Base-by-base conservation (phyloP, 257 asterid genomes). In the Nemophila menziesii region DNA sequence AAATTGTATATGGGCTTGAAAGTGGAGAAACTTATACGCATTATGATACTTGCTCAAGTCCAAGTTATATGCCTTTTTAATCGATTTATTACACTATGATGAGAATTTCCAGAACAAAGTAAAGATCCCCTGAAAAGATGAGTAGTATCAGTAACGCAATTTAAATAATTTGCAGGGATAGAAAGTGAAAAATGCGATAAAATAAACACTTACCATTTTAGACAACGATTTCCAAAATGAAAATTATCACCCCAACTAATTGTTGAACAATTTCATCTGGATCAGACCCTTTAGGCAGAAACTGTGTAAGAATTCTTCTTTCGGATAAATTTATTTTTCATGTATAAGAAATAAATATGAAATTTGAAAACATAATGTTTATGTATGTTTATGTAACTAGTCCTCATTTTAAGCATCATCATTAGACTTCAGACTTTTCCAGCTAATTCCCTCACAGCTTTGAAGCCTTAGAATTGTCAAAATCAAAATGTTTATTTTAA, bases 141-240 rank as follows among this genome's bases (percentile, higher is more conserved):
- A n/a, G n/a, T n/a, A n/a, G n/a, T n/a, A n/a, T n/a, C n/a, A n/a
- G n/a, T n/a, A n/a, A n/a, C n/a, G n/a, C n/a, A n/a, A n/a, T n/a
- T n/a, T n/a, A n/a, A n/a, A n/a, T n/a, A 34, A 21, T n/a, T 34
- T 23, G 33, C 22, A 3, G 26, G 36, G 12, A 22, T 4, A 37
- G 27, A 16, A 20, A 36, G 11, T 18, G 21, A n/a, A 12, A n/a
- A 18, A 45, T 39, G 16, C 18, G 26, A 29, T 22, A 18, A 26
- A 59, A 15, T 24, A 45, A 50, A 39, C 55, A 76, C 96, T 67
- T 78, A 65, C 98, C 98, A 89, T 63, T 74, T 77, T n/a, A 41
- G 22, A 50, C 56, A 71, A 62, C 87, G 94, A 65, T 78, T 89
- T 61, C 94, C 94, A 37, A 89, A 89, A 58, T 75, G 80, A 54